A percentile compares a stretch with the other conserved stretches of the same genome.
These are phyloP conservation scores for Diaporthe citri DNA, from an alignment of 2,329 filamentous ascomycete genomes.

Conservation along the genomic window DNA sequence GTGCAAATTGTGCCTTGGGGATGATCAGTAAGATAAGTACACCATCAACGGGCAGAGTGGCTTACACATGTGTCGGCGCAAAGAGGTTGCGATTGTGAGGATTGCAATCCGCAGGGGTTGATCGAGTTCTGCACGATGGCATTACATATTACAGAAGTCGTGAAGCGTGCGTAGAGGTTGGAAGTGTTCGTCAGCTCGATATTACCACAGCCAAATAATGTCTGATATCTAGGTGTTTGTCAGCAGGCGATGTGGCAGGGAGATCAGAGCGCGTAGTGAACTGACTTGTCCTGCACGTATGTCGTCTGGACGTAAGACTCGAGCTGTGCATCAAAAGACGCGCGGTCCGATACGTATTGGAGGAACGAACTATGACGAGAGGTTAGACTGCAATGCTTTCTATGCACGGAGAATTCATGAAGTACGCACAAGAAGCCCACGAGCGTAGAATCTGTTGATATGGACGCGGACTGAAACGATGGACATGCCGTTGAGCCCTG, in stretches of 20 bases:
- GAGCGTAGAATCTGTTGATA: conserved; percentile 68
- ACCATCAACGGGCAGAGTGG: conserved; percentile 43
- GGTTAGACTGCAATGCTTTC: conserved; percentile 11
- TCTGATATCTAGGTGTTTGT: conserved; percentile 75
- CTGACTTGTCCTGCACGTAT: conserved; percentile 85
- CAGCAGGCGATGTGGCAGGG: conserved; percentile 38
- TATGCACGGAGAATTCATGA: no score
- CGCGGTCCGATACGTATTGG: conserved; percentile 79
- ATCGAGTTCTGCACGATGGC: conserved; percentile 92
- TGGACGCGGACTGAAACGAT: conserved; percentile 72
- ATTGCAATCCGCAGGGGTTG: conserved; percentile 73
- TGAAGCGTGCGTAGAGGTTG: conserved; percentile 91
- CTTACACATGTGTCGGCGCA: conserved; percentile 91
- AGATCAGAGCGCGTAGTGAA: conserved; percentile 36
- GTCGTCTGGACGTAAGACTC: conserved; percentile 77
- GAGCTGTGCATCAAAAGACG: conserved; percentile 83
- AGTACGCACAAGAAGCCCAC: conserved; percentile 69
- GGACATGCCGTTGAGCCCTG: conserved; percentile 71
- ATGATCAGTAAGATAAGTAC: conserved; percentile 49
- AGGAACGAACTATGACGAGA: conserved; percentile 83
- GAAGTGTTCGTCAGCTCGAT: conserved; percentile 84
- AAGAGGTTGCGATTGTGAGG: conserved; percentile 76
- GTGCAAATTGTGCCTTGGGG: conserved; percentile 79
- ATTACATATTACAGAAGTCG: conserved; percentile 92
- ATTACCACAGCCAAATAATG: conserved; percentile 82